Evolutionary conservation across 768 basidiomycete species (phyloP).

Genomic region (Boletus vinaceobasis): DNA sequence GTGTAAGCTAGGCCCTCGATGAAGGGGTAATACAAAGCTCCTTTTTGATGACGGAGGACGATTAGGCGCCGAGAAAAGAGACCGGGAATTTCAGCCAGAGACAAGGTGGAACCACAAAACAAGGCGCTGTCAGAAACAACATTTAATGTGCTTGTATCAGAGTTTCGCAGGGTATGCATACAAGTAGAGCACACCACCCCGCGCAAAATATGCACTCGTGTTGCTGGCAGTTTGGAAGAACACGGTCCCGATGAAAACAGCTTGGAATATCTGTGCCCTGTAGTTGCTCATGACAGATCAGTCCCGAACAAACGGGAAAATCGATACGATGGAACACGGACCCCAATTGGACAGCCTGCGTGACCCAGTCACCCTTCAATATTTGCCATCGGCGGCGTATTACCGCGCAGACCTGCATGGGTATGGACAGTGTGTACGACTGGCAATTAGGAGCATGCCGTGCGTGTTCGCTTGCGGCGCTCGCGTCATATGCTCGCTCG

Average conservation of each 20-base stretch:
- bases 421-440: slow-evolving; percentile 44
- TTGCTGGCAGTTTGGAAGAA: slow-evolving; percentile 38
- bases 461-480: slow-evolving; percentile 51
- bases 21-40: slow-evolving; percentile 49
- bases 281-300: neutral
- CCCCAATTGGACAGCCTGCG: slow-evolving; percentile 35
- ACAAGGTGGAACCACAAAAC: slow-evolving; percentile 50
- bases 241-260: slow-evolving; percentile 31
- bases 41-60: slow-evolving; percentile 40
- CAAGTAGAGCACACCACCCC: slow-evolving; percentile 79
- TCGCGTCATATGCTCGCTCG: slow-evolving; percentile 42
- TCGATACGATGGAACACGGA: slow-evolving; percentile 20
- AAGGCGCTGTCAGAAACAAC: slow-evolving; percentile 34
- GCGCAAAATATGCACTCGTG: slow-evolving; percentile 42
- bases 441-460: slow-evolving; percentile 39
- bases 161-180: slow-evolving; percentile 28
- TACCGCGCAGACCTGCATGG: slow-evolving; percentile 43
- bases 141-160: neutral
- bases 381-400: slow-evolving; percentile 45
- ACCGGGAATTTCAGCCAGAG: slow-evolving; percentile 51
- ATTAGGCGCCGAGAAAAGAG: slow-evolving; percentile 44
- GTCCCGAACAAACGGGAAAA: neutral
- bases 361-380: slow-evolving; percentile 38
- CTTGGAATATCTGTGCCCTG: slow-evolving; percentile 36
- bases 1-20: slow-evolving; percentile 43